Evolutionary conservation across 1,139 yeast genomes (phyloP).

Genomic region (Pichia sp.): DNA sequence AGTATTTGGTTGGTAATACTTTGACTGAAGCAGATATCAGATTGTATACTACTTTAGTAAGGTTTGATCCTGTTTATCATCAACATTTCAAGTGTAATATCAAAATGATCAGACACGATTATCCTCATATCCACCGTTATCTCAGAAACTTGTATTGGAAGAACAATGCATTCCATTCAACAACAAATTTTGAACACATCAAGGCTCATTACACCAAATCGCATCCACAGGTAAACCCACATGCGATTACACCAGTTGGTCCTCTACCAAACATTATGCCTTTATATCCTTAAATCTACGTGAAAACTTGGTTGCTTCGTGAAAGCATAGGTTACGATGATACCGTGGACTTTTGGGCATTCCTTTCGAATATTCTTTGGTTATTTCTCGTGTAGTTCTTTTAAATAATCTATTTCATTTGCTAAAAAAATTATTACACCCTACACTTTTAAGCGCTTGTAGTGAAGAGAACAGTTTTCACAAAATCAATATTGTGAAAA

Average conservation of each 20-base stretch:
- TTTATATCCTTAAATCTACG: conserved; percentile 20
- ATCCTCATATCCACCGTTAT: conserved; percentile 76
- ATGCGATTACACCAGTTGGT: conserved; percentile 80
- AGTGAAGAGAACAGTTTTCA: no score
- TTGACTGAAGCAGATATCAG: conserved; percentile 90
- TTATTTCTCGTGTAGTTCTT: no score
- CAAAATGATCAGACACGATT: conserved; percentile 72
- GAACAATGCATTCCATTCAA: conserved; percentile 55
- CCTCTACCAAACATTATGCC: conserved; percentile 71
- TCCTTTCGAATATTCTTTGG: no score
- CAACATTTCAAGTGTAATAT: conserved; percentile 94
- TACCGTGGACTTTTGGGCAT: no score
- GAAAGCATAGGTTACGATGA: no score
- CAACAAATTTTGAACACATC: conserved; percentile 85
- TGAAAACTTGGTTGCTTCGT: background rate
- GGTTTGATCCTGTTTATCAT: conserved; percentile 88
- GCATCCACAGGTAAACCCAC: conserved; percentile 73
- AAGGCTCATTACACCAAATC: conserved; percentile 83
- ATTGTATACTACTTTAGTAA: conserved; percentile 70
- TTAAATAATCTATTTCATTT: no score
- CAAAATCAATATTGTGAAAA: no score
- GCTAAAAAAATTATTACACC: no score
- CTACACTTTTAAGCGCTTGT: no score
- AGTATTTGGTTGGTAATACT: conserved; percentile 53
- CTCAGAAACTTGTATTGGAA: conserved; percentile 82